Evolutionary conservation across 2,329 filamentous ascomycete genomes (phyloP).

Genomic region (Fusarium sp.): DNA sequence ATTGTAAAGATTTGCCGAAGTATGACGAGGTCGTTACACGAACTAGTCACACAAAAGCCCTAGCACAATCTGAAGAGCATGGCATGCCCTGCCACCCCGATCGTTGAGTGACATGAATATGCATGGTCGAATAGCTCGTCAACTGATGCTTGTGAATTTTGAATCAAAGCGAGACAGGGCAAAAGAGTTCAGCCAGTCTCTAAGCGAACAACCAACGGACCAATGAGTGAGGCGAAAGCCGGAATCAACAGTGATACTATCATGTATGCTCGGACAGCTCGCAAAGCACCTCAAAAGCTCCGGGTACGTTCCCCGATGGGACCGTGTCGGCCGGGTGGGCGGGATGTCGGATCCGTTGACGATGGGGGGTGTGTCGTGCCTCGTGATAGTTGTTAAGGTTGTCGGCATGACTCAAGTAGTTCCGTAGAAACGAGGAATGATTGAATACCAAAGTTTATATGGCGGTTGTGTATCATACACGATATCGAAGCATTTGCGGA

Average conservation of each 20-base stretch:
- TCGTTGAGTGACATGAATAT: slow-evolving; percentile 3
- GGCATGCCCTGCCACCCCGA: neutral
- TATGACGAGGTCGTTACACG: slow-evolving; percentile 9
- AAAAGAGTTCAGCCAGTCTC: slow-evolving; percentile 2
- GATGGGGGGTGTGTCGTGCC: slow-evolving; percentile 16
- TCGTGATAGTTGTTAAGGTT: slow-evolving; percentile 9
- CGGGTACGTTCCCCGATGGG: slow-evolving; percentile 35
- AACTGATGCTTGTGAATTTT: neutral
- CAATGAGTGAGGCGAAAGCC: slow-evolving; percentile 4
- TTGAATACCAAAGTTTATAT: slow-evolving; percentile 9
- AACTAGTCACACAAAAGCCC: slow-evolving; percentile 13
- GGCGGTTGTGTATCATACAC: neutral
- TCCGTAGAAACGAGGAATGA: slow-evolving; percentile 10
- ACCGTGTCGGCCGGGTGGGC: slow-evolving; percentile 31
- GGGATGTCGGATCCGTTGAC: slow-evolving; percentile 29
- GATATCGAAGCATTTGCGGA: neutral
- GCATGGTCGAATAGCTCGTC: slow-evolving; percentile 1
- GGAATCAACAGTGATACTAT: neutral
- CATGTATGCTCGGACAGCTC: slow-evolving; percentile 10
- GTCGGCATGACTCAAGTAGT: slow-evolving; percentile 23
- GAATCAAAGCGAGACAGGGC: slow-evolving; percentile 12
- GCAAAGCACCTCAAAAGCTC: slow-evolving; percentile 10
- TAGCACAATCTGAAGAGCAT: slow-evolving; percentile 7
- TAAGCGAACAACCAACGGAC: neutral
- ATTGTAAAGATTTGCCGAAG: slow-evolving; percentile 25